phyloP scores from a whole-genome alignment of 306 rosid genomes.

The Quercus ilex region DNA sequence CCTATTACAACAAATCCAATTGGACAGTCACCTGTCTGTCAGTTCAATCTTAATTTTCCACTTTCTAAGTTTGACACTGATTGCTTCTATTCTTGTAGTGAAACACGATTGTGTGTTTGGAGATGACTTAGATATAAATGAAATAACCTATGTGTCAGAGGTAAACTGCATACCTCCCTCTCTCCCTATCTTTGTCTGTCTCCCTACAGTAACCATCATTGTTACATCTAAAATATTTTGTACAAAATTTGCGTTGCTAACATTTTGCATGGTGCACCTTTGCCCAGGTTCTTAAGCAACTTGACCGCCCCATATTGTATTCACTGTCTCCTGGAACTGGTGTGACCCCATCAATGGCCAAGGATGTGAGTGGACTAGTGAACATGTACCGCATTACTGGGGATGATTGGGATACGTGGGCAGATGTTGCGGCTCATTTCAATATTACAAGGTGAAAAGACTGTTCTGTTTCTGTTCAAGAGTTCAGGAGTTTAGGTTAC shows the following conservation, averaged over 20 bases:
- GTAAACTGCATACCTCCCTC: conserved; percentile 33
- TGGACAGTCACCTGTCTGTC: conserved; percentile 2
- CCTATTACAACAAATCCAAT: background rate
- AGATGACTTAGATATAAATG: conserved; percentile 73
- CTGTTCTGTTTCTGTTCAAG: conserved; percentile 3
- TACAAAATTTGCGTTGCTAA: background rate
- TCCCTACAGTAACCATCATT: no score
- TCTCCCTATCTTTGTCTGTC: background rate
- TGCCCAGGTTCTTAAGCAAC: conserved; percentile 62
- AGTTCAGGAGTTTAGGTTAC: conserved; percentile 5
- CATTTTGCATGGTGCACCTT: conserved; percentile 6
- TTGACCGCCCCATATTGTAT: conserved; percentile 60
- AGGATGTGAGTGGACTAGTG: conserved; percentile 59
- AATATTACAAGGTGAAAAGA: conserved; percentile 61
- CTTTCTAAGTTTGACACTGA: conserved; percentile 14
- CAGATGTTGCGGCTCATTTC: conserved; percentile 66
- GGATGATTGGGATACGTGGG: conserved; percentile 95
- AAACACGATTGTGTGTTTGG: conserved; percentile 97
- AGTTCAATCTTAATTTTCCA: background rate
- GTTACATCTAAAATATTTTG: background rate
- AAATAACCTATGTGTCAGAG: conserved; percentile 74
- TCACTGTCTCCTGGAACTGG: conserved; percentile 89
- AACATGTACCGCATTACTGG: conserved; percentile 94
- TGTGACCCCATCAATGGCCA: conserved; percentile 78
- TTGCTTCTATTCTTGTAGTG: conserved; percentile 49